phyloP scores from a whole-genome alignment of 2,329 filamentous ascomycete species.

The Hymenotorrendiella dingleyae region DNA sequence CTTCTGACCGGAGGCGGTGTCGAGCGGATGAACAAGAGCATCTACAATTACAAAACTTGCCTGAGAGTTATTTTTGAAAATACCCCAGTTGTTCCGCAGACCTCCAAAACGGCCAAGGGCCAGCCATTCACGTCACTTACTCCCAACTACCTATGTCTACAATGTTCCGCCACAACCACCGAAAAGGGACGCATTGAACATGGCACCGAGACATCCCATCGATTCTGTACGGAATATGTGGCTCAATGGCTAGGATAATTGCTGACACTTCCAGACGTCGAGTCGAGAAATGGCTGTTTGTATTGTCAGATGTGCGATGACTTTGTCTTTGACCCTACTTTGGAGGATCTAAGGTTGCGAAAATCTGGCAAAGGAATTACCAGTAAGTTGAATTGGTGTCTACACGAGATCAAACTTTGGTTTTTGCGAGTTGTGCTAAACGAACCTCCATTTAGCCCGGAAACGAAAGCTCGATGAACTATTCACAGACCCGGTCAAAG shows the following conservation, averaged over 20 bases:
- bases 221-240: slow-evolving; percentile 54
- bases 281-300: slow-evolving; percentile 67
- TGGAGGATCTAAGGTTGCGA: slow-evolving; percentile 67
- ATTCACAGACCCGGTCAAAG: slow-evolving; percentile 56
- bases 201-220: slow-evolving; percentile 62
- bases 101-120: slow-evolving; percentile 52
- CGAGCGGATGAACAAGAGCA: slow-evolving; percentile 61
- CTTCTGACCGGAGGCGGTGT: slow-evolving; percentile 53
- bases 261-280: slow-evolving; percentile 54
- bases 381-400: slow-evolving; percentile 39
- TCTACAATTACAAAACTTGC: slow-evolving; percentile 66
- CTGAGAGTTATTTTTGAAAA: slow-evolving; percentile 66
- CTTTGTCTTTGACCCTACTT: slow-evolving; percentile 74
- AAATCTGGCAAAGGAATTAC: slow-evolving; percentile 64
- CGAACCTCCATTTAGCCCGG: slow-evolving; percentile 40
- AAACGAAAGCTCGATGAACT: slow-evolving; percentile 74
- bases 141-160: slow-evolving; percentile 65
- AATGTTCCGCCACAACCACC: slow-evolving; percentile 64
- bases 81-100: slow-evolving; percentile 59
- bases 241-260: neutral
- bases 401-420: neutral
- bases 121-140: slow-evolving; percentile 55
- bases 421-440: neutral
- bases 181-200: slow-evolving; percentile 62
- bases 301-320: slow-evolving; percentile 81